phyloP scores from a whole-genome alignment of 129 eudicot genomes.

The Tagetes patula region DNA sequence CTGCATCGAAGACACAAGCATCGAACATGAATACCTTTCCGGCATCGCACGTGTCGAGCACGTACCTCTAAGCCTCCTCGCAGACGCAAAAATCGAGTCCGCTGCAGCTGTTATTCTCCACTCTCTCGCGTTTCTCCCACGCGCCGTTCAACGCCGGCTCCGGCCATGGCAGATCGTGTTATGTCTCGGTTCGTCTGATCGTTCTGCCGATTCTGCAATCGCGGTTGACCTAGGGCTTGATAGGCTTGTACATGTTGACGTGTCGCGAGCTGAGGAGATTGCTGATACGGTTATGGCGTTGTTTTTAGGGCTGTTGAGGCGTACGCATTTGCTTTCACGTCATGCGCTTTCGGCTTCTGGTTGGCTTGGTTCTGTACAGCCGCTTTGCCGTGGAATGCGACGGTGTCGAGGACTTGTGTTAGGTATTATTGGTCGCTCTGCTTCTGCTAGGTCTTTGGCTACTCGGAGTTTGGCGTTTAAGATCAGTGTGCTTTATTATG shows the following conservation, averaged over 20 bases:
- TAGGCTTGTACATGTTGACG: conserved; percentile 87
- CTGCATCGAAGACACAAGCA: conserved; percentile 75
- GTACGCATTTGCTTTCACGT: conserved; percentile 83
- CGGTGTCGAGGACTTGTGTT: conserved; percentile 89
- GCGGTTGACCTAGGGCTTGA: conserved; percentile 82
- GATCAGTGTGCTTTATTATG: conserved; percentile 91
- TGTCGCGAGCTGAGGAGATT: conserved; percentile 87
- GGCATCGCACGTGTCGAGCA: conserved; percentile 79
- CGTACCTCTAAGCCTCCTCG: conserved; percentile 75
- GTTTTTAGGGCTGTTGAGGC: conserved; percentile 71
- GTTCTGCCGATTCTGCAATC: conserved; percentile 80
- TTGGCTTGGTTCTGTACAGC: conserved; percentile 96
- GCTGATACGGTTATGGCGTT: conserved; percentile 98
- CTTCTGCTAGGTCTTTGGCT: conserved; percentile 84
- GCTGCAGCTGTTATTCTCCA: conserved; percentile 90
- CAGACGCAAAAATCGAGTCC: conserved; percentile 72
- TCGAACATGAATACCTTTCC: conserved; percentile 72
- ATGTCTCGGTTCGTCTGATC: conserved; percentile 95
- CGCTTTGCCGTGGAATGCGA: conserved; percentile 96
- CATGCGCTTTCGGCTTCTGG: conserved; percentile 90
- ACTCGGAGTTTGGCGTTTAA: conserved; percentile 89
- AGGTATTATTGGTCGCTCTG: conserved; percentile 94
- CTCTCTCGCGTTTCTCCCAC: conserved; percentile 97
- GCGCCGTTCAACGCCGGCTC: conserved; percentile 99
- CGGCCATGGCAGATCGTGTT: conserved; percentile 91